These are phyloP conservation scores for Keithomyces neogunnii DNA, from an alignment of 2,329 filamentous ascomycete genomes.

Conservation along the genomic window DNA sequence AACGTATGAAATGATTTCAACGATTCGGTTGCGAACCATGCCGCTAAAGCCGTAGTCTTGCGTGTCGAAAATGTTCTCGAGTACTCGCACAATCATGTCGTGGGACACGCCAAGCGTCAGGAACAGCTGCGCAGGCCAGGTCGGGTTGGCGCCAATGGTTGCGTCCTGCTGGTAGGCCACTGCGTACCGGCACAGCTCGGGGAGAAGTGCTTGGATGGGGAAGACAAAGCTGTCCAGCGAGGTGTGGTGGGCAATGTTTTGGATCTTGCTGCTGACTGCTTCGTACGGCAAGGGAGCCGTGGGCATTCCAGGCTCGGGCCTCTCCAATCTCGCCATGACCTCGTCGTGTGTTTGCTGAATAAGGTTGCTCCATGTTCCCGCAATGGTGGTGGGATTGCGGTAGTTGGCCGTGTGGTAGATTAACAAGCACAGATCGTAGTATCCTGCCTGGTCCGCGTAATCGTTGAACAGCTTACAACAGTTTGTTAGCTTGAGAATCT, in stretches of 20 bases:
- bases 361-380: constrained; percentile 74
- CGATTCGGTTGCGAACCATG: constrained; percentile 37
- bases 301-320: constrained; percentile 31
- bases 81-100: constrained; percentile 45
- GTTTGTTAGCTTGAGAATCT: constrained; percentile 22
- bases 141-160: constrained; percentile 46
- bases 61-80: constrained; percentile 49
- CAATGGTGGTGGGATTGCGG: constrained; percentile 77
- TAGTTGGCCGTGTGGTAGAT: constrained; percentile 92
- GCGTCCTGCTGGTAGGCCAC: constrained; percentile 50
- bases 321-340: constrained; percentile 32
- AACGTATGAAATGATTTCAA: constrained; percentile 45
- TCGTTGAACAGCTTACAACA: constrained; percentile 71
- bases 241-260: constrained; percentile 56
- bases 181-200: constrained; percentile 55
- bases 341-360: constrained; percentile 63
- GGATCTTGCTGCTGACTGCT: constrained; percentile 54
- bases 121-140: constrained; percentile 51
- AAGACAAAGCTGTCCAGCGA: constrained; percentile 59
- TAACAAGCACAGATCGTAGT: constrained; percentile 86
- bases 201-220: constrained; percentile 51
- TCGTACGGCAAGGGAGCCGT: constrained; percentile 57
- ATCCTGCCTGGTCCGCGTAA: constrained; percentile 83
- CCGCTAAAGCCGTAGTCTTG: constrained; percentile 52
- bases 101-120: constrained; percentile 47